These are phyloP conservation scores for Ustilago tritici DNA, from an alignment of 1,284 basidiomycete species.

Conservation along the genomic window DNA sequence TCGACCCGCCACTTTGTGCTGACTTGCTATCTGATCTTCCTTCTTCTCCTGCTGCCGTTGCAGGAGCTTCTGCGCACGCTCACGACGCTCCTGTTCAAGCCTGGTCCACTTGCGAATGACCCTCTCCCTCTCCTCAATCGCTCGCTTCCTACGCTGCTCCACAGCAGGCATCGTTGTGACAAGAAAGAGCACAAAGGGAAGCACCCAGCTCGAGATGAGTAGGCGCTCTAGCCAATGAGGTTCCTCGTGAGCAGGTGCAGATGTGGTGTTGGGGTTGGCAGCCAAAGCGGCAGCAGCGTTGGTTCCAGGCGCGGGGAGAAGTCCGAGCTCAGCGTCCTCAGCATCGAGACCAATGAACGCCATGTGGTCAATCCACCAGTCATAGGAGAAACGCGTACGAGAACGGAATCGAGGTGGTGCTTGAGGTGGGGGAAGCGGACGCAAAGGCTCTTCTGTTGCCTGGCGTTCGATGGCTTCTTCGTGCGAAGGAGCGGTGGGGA, in stretches of 20 bases:
- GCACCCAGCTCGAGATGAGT: constrained; percentile 17
- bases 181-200: constrained; percentile 47
- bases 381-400: constrained; percentile 22
- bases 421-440: constrained; percentile 35
- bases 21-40: neutral
- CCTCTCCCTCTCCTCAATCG: constrained; percentile 52
- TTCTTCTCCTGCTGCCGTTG: neutral
- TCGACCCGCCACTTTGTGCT: neutral
- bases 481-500: constrained; percentile 23
- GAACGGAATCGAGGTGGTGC: constrained; percentile 26
- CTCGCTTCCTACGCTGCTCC: constrained; percentile 45
- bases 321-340: constrained; percentile 52
- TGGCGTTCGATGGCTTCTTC: constrained; percentile 25
- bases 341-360: constrained; percentile 46
- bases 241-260: neutral
- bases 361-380: constrained; percentile 51
- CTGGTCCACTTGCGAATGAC: constrained; percentile 40
- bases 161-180: constrained; percentile 55
- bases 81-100: constrained; percentile 26
- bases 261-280: neutral
- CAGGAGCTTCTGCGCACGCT: constrained; percentile 12
- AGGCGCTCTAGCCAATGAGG: neutral
- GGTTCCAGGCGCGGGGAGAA: constrained; percentile 16
- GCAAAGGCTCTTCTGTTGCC: constrained; percentile 17
- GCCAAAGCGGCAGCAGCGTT: constrained; percentile 4